Evolutionary conservation across 805 yeast genomes (phyloP), one percentile per base, ranked within the genome.

Genomic region (Kodamaea laetipori): DNA sequence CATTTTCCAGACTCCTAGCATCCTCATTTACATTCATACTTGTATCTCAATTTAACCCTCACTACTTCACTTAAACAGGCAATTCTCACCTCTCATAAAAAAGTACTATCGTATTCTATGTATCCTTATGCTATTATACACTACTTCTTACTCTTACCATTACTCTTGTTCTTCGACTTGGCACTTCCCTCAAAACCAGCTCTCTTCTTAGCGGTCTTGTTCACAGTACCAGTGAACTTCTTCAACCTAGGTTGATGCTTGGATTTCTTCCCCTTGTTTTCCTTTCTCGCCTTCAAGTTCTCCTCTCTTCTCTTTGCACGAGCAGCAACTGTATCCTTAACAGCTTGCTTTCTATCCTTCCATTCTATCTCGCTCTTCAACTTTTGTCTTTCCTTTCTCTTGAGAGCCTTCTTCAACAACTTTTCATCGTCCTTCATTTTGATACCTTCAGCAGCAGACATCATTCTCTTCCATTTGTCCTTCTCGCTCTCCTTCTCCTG

Each of bases 181-280:
- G 74, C 74, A 45, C 77, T 70, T 17, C 97, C 97, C 71, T 90
- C 97, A 61, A 90, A 90, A 1, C 97, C 97, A n/a, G 97, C 95
- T 62, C 94, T 70, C 53, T 71, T 71, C 52, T 68, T 69, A 41
- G 60, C 58, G 56, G 73, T 72, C 48, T 79, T 77, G 43, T 70
- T 72, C 21, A 74, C 73, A 15, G 67, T 64, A 27, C 84, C 82
- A 30, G 79, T 79, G 61, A 81, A 83, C 57, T 81, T 80, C 61
- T 79, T 78, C 69, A 81, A 81, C 64, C 80, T 84, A 41, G 77
- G 79, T 63, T 82, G 88, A 44, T 86, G 77, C 61, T 85, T 86
- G 52, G 86, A 76, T 64, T 83, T 83, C 55, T 83, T 79, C 43
- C 94, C 92, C 69, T 86, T 92, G 64, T 86, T 85, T 28, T 86